Conservation (phyloP, 164 flowering plant genomes). For the Tetrastigma voinierianum region DNA sequence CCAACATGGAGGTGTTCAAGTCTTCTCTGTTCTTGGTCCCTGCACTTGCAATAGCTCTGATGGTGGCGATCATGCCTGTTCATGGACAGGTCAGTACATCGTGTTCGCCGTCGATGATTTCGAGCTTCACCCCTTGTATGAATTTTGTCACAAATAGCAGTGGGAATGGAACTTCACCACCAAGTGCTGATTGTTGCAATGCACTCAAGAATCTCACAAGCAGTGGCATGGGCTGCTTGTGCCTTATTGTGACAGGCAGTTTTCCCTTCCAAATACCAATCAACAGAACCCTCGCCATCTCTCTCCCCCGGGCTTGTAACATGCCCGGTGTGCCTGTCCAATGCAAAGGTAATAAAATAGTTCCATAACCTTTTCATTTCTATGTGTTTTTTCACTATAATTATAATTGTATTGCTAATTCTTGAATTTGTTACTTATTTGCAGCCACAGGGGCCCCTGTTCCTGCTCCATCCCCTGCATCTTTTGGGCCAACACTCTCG, state of each 20-base stretch:
- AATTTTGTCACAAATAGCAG: slow-evolving; percentile 54
- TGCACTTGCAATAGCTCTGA: slow-evolving; percentile 16
- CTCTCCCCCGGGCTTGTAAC: slow-evolving; percentile 81
- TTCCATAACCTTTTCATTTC: too few relatives aligned
- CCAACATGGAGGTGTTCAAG: slow-evolving; percentile 20
- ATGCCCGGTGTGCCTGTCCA: slow-evolving; percentile 65
- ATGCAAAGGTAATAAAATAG: slow-evolving; percentile 63
- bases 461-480: slow-evolving; percentile 68
- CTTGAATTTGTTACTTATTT: slow-evolving; percentile 12
- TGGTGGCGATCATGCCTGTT: slow-evolving; percentile 28
- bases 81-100: slow-evolving; percentile 47
- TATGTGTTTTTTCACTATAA: not conserved
- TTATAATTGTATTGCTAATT: slow-evolving; percentile 4
- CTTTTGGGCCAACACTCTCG: slow-evolving; percentile 44
- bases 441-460: slow-evolving; percentile 65
- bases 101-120: slow-evolving; percentile 57
- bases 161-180: slow-evolving; percentile 56
- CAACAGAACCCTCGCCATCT: slow-evolving; percentile 54
- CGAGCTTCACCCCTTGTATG: slow-evolving; percentile 69
- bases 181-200: slow-evolving; percentile 62
- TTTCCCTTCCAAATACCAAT: slow-evolving; percentile 70
- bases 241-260: slow-evolving; percentile 64
- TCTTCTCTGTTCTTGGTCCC: slow-evolving; percentile 8
- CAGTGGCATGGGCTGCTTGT: slow-evolving; percentile 51
- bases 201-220: slow-evolving; percentile 49